These are phyloP conservation scores for Sugiyamaella valdiviana DNA, from an alignment of 805 yeast species.

Conservation along the genomic window DNA sequence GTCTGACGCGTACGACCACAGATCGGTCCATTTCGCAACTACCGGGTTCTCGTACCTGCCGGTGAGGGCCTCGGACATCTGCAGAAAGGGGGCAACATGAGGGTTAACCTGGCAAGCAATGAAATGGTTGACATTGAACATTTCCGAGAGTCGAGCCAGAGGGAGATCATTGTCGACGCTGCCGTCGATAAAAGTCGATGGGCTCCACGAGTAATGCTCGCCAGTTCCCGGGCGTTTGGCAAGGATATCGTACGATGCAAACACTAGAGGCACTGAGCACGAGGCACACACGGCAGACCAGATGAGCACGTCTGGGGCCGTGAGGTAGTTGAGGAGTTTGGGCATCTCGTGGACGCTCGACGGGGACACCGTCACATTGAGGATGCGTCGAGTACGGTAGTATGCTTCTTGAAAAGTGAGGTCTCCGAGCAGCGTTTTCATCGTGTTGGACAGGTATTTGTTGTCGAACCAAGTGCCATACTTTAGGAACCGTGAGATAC, in stretches of 20 bases:
- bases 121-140: constrained; percentile 96
- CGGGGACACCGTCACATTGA: constrained; percentile 90
- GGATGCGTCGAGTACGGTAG: constrained; percentile 86
- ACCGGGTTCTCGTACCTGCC: constrained; percentile 1
- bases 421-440: constrained; percentile 77
- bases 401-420: constrained; percentile 91
- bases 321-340: constrained; percentile 76
- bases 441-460: constrained; percentile 60
- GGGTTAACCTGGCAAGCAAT: constrained; percentile 98
- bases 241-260: constrained; percentile 76
- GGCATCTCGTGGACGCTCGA: constrained; percentile 91
- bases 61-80: constrained; percentile 18
- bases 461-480: constrained; percentile 89
- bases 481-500: constrained; percentile 59
- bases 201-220: constrained; percentile 73
- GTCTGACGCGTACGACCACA: constrained; percentile 38
- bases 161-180: constrained; percentile 95
- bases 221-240: constrained; percentile 77
- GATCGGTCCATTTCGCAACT: constrained; percentile 4
- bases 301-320: constrained; percentile 88
- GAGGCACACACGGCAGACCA: constrained; percentile 92
- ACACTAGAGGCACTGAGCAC: constrained; percentile 89
- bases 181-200: constrained; percentile 84
- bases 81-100: constrained; percentile 82
- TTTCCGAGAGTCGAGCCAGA: constrained; percentile 79